phyloP scores from a whole-genome alignment of 495 filamentous ascomycete genomes.

The Aspergillus sclerotioniger region DNA sequence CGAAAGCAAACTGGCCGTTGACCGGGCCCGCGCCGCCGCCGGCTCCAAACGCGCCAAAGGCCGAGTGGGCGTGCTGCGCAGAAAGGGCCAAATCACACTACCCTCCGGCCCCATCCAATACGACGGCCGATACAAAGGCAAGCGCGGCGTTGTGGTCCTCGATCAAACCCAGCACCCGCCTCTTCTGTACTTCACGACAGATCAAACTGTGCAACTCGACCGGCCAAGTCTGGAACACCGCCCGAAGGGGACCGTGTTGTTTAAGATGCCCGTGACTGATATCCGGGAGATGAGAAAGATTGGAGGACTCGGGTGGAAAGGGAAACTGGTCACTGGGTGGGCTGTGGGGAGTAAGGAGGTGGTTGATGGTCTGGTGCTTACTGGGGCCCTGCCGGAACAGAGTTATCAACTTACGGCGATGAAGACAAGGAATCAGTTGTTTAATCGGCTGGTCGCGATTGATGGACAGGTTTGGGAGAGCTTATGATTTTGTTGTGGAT shows the following conservation, averaged over 20 bases:
- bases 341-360: constrained; percentile 68
- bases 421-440: constrained; percentile 73
- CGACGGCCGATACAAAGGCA: constrained; percentile 66
- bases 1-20: constrained; percentile 65
- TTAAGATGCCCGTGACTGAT: constrained; percentile 54
- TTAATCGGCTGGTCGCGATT: constrained; percentile 80
- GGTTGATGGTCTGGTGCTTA: constrained; percentile 73
- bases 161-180: constrained; percentile 52
- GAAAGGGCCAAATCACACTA: constrained; percentile 33
- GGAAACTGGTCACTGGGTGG: constrained; percentile 82
- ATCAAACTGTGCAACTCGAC: constrained; percentile 32
- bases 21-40: constrained; percentile 62
- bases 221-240: constrained; percentile 42
- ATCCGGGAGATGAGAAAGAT: constrained; percentile 74
- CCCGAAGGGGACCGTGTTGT: constrained; percentile 37
- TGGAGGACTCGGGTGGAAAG: constrained; percentile 86
- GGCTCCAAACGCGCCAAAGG: constrained; percentile 68
- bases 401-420: constrained; percentile 67
- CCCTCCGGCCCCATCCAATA: constrained; percentile 71
- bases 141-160: constrained; percentile 70
- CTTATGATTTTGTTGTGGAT: constrained; percentile 48
- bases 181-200: constrained; percentile 47
- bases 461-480: constrained; percentile 87
- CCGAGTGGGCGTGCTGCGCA: constrained; percentile 66
- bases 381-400: constrained; percentile 49